Base-by-base conservation (phyloP, 2,329 filamentous ascomycete genomes). In the Colletotrichum cuscutae region DNA sequence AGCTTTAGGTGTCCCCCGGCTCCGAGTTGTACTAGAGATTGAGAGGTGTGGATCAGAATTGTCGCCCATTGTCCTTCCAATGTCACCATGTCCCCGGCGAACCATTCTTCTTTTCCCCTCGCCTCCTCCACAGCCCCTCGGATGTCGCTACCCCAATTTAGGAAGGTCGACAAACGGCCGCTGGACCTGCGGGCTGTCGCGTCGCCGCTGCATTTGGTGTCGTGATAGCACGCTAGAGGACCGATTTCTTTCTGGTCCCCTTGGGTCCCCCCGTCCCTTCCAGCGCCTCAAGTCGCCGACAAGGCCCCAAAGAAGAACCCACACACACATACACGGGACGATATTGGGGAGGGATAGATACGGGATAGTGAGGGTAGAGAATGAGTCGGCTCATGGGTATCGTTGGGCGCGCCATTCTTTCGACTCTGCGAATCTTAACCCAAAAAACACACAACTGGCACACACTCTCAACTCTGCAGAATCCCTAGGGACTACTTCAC, bases 81-180 rank as follows among this genome's bases (percentile, higher is more conserved):
- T 65, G 65, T 65, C 66, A 72, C 70, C 54, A 59, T 56, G n/a
- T 7, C 53, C 70, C 65, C 70, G 65, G 62, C 71, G 62, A 65
- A 67, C 71, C 71, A 71, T 67, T 67, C 71, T 73, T 64, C 68
- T 71, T 37, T 60, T 37, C 46, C 52, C 52, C 46, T 73, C 68
- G 68, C 68, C 62, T 67, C 67, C 61, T 72, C 67, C 67, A 71
- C 63, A 72, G 71, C 68, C 71, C 60, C 71, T 63, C 71, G 68
- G 53, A 71, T 62, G 57, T 73, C 68, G 57, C 71, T 73, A 73
- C 71, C 71, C 71, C 68, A 66, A 68, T 67, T 67, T 62, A 73
- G 71, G 71, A 71, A 73, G 71, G 71, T 73, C 71, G 63, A 63
- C 62, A 57, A 72, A 72, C 68, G 58, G 68, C 67, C 46, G 67